Evolutionary conservation across 108 stramenopile genomes (phyloP).

Genomic region (Skeletonema marinoi): DNA sequence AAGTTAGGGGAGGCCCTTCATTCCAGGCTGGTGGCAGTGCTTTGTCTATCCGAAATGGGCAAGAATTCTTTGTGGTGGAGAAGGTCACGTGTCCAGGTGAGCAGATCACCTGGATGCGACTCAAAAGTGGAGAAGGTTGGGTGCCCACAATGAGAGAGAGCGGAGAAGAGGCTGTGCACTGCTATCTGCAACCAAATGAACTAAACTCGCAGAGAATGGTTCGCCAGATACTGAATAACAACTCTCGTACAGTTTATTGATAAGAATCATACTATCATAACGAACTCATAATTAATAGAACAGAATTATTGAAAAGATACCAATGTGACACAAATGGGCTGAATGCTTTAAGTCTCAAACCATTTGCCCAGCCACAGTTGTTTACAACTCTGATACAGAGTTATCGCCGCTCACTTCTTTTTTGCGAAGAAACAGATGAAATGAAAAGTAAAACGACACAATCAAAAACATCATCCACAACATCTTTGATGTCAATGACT

Average conservation of each 20-base stretch:
- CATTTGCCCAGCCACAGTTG: neutral
- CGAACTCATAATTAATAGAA: neutral
- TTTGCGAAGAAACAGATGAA: neutral
- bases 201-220: constrained; percentile 17
- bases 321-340: neutral
- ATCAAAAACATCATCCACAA: neutral
- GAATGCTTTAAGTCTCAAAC: neutral
- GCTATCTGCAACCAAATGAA: constrained; percentile 6
- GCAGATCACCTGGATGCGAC: constrained; percentile 65
- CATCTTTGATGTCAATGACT: neutral
- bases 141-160: constrained; percentile 54
- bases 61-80: constrained; percentile 70
- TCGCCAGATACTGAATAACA: constrained; percentile 22
- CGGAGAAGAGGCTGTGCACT: constrained; percentile 62
- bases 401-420: neutral
- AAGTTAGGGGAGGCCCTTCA: constrained; percentile 72
- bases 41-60: constrained; percentile 43
- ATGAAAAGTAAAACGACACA: neutral
- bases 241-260: constrained; percentile 7
- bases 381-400: neutral
- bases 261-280: neutral
- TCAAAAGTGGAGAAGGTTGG: constrained; percentile 77
- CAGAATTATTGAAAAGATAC: neutral
- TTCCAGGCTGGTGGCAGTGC: constrained; percentile 57
- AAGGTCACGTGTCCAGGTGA: constrained; percentile 60